These are phyloP conservation scores for Erysimum pusillum DNA, from an alignment of 441 rosid genomes.

Conservation along the genomic window DNA sequence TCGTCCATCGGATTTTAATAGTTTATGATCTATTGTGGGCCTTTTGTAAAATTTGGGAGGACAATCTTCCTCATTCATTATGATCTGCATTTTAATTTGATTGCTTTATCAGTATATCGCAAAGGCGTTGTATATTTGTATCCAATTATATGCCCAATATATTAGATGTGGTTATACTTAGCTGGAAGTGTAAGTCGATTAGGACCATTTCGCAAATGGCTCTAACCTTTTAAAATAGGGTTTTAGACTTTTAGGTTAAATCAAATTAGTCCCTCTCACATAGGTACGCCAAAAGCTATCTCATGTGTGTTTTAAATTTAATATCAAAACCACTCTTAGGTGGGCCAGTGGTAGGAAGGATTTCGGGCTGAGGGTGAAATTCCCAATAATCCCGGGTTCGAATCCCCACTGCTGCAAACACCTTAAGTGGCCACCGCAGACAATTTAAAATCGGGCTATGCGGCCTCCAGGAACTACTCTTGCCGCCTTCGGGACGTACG, in stretches of 20 bases:
- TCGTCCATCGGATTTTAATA: not conserved
- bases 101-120: conserved; percentile 5
- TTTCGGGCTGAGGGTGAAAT: too few relatives aligned
- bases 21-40: not conserved
- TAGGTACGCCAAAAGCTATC: conserved; percentile 40
- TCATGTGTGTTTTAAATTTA: conserved; percentile 17
- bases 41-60: not conserved
- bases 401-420: too few relatives aligned
- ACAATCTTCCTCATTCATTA: not conserved
- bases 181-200: conserved; percentile 27
- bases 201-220: conserved; percentile 41
- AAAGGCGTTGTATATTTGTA: not conserved
- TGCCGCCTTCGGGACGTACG: too few relatives aligned
- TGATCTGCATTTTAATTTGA: conserved; percentile 15
- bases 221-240: conserved; percentile 27
- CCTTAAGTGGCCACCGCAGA: too few relatives aligned
- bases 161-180: conserved; percentile 22
- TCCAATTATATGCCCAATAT: not conserved
- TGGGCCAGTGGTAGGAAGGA: too few relatives aligned
- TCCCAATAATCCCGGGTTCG: too few relatives aligned
- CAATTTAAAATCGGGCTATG: too few relatives aligned
- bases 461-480: too few relatives aligned
- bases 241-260: conserved; percentile 37
- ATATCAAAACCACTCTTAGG: too few relatives aligned
- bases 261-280: conserved; percentile 37